phyloP scores from a whole-genome alignment of 202 grass and related monocot genomes.

The Carex arenaria region DNA sequence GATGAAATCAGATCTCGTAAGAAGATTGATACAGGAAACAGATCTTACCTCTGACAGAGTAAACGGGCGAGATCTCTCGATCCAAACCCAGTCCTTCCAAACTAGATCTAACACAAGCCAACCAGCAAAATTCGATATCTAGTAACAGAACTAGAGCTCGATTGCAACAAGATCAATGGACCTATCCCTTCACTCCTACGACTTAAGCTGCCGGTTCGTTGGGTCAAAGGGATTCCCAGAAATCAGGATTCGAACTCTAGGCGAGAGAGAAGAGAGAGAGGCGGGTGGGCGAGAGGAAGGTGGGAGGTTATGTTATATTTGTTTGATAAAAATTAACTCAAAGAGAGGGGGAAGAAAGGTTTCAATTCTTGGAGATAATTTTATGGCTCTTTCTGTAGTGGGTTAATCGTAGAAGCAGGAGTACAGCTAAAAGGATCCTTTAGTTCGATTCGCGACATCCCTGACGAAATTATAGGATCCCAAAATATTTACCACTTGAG shows the following conservation, averaged over 20 bases:
- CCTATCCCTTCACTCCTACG: neutral
- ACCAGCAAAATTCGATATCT: neutral
- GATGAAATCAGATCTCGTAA: slow-evolving; percentile 16
- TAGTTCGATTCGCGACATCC: neutral
- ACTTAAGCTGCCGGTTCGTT: neutral
- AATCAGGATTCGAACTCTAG: neutral
- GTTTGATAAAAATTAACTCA: slow-evolving; percentile 28
- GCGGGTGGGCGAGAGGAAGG: neutral
- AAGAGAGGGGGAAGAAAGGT: neutral
- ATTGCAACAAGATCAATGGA: neutral
- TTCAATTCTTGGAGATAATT: neutral
- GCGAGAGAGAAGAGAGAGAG: neutral
- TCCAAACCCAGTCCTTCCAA: neutral
- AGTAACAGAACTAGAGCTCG: slow-evolving; percentile 2
- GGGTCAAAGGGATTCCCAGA: neutral
- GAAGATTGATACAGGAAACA: neutral
- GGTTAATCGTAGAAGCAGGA: neutral
- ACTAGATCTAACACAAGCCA: slow-evolving; percentile 14
- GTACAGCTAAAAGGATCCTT: neutral
- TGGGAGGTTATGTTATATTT: slow-evolving; percentile 20
- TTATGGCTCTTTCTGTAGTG: neutral
- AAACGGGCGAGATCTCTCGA: neutral
- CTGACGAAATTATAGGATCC: too few species aligned
- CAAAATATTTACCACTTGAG: too few species aligned
- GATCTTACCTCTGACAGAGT: slow-evolving; percentile 14